Evolutionary conservation across 2,329 filamentous ascomycete species (phyloP).

Genomic region (Beauveria sp.): DNA sequence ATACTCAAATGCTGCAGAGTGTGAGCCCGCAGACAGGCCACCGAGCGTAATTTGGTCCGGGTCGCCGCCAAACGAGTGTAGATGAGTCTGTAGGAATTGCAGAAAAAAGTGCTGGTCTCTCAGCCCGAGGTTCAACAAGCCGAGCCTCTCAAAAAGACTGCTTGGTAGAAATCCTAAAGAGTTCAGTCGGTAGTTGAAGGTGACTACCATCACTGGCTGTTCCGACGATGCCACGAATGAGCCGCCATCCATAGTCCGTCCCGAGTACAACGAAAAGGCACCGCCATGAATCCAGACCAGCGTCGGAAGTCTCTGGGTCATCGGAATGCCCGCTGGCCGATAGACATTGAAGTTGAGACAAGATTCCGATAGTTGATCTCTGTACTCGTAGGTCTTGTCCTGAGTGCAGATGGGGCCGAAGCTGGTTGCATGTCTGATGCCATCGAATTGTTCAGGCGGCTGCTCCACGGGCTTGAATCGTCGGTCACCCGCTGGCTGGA

Average conservation of each 20-base stretch:
- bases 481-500: constrained; percentile 30
- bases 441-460: constrained; percentile 33
- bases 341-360: constrained; percentile 35
- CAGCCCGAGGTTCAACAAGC: constrained; percentile 43
- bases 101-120: constrained; percentile 45
- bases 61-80: constrained; percentile 46
- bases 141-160: constrained; percentile 26
- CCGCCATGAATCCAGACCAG: constrained; percentile 35
- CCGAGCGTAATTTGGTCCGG: constrained; percentile 42
- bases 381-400: constrained; percentile 18
- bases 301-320: constrained; percentile 28
- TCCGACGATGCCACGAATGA: constrained; percentile 23
- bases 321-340: constrained; percentile 22
- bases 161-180: constrained; percentile 38
- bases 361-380: constrained; percentile 23
- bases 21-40: constrained; percentile 45
- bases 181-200: constrained; percentile 34
- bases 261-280: constrained; percentile 19
- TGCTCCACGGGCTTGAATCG: constrained; percentile 32
- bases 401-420: constrained; percentile 38
- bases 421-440: constrained; percentile 26
- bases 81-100: constrained; percentile 45
- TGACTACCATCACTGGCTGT: constrained; percentile 35
- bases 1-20: constrained; percentile 31
- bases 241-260: constrained; percentile 13